Percentiles rank a stretch among this genome's conserved stretches.
These are phyloP conservation scores for Eucalyptus dawsonii DNA, from an alignment of 345 rosid genomes.

Conservation along the genomic window DNA sequence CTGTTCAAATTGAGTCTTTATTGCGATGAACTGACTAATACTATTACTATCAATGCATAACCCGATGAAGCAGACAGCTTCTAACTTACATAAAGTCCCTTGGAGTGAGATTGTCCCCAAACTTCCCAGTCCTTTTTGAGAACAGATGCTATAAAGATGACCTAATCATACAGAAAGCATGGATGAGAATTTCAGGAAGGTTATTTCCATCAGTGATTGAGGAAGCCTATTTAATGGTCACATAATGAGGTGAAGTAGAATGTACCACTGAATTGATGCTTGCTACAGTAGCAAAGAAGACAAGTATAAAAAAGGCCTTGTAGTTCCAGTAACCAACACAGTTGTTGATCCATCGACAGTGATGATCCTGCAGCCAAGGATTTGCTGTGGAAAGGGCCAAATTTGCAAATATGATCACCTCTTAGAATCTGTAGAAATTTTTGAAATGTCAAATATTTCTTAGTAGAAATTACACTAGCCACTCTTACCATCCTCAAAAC, in stretches of 20 bases:
- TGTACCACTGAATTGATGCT: slow-evolving; percentile 61
- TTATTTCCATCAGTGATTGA: neutral
- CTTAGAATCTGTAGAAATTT: neutral
- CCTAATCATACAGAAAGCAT: slow-evolving; percentile 15
- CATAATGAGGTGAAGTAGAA: neutral
- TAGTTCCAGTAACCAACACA: slow-evolving; percentile 92
- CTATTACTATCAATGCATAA: neutral
- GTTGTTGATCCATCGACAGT: slow-evolving; percentile 86
- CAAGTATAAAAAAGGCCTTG: slow-evolving; percentile 64
- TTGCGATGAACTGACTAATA: neutral
- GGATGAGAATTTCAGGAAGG: neutral
- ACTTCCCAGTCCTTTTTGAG: slow-evolving; percentile 29
- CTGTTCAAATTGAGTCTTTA: neutral
- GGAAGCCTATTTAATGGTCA: neutral
- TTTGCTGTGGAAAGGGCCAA: neutral
- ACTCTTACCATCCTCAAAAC: slow-evolving; percentile 77
- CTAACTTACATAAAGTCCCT: slow-evolving; percentile 38
- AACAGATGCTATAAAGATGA: slow-evolving; percentile 22
- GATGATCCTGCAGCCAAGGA: slow-evolving; percentile 64
- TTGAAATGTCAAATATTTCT: neutral
- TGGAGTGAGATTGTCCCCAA: slow-evolving; percentile 19
- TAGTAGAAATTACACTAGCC: neutral
- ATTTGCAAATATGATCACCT: neutral
- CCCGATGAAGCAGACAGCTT: neutral
- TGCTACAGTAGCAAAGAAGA: slow-evolving; percentile 49